Percentiles rank a stretch among this genome's conserved stretches.
Evolutionary conservation across 768 basidiomycete species (phyloP).

Genomic region (Collybia sp.): DNA sequence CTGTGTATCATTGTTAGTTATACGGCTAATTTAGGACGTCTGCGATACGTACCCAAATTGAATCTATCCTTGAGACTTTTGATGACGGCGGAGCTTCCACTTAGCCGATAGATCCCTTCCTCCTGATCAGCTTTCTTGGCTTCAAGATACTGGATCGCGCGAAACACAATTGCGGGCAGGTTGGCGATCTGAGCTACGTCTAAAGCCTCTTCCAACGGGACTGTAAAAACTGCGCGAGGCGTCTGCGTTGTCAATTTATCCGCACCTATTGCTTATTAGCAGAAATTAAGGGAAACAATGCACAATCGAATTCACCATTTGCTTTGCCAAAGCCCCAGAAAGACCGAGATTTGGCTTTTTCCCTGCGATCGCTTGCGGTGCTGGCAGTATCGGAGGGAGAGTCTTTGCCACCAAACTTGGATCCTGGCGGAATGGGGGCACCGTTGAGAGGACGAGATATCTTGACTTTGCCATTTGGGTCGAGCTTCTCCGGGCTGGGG

Average conservation of each 20-base stretch:
- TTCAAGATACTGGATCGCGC: conserved; percentile 93
- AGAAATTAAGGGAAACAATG: conserved; percentile 4
- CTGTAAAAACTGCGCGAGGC: conserved; percentile 82
- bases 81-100: conserved; percentile 93
- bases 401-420: conserved; percentile 87
- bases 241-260: conserved; percentile 32
- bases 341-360: conserved; percentile 87
- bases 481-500: conserved; percentile 49
- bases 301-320: conserved; percentile 31
- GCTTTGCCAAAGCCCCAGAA: conserved; percentile 91
- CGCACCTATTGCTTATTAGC: conserved; percentile 15
- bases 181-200: conserved; percentile 86
- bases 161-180: conserved; percentile 91
- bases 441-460: conserved; percentile 89
- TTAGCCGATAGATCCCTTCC: conserved; percentile 95
- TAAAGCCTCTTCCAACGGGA: conserved; percentile 82
- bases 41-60: conserved; percentile 63
- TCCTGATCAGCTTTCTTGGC: conserved; percentile 92
- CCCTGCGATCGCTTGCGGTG: conserved; percentile 62
- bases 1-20: conserved; percentile 32
- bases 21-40: conserved; percentile 6
- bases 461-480: conserved; percentile 64
- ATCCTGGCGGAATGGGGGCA: conserved; percentile 79
- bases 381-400: conserved; percentile 31
- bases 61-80: conserved; percentile 91